Base-by-base conservation (phyloP, 352 stramenopile species). In the Phytophthora chlamydospora region DNA sequence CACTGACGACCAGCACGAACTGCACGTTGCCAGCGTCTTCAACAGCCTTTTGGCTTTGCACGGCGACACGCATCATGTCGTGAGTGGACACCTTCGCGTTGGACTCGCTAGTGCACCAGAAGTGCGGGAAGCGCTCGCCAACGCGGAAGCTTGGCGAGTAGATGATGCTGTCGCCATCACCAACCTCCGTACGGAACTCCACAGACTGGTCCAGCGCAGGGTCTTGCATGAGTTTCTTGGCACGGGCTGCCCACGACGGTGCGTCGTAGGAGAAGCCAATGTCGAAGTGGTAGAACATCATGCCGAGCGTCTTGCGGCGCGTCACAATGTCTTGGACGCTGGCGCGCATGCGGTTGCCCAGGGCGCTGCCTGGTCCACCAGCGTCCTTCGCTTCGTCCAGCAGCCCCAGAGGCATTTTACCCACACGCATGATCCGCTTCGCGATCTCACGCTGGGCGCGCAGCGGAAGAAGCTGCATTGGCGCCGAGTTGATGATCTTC, bases 221-320 rank as follows among this genome's bases (percentile, higher is more conserved):
- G 51, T 91, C 85, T 52, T 81, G 50, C 81, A 93, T 88, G 21
- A 91, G 73, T 54, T 74, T 56, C 32, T 82, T 82, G 1, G 83
- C 81, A 4, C 68, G 68, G 10, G 50, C 10, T 3, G 45, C 51
- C 80, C 86, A 92, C 14, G 50, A 56, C 27, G 51, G n/a, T n/a
- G 66, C 55, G 35, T 83, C 62, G 63, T 94, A 95, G 21, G 83
- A 90, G 53, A 88, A 93, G 1, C 87, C 87, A 58, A 94, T 85
- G 61, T 95, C 87, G 43, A 92, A 93, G 47, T 93, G 73, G 69
- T 92, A 94, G 62, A 95, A 95, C 38, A 95, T 71, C 87, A 95
- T 93, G 0, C 81, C 83, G 9, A 95, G 62, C n/a, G 73, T 79
- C 45, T 78, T 52, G 10, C 83, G 75, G 29, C 64, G 55, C 13